Conservation (phyloP, 768 basidiomycete species). For the Leccinellum rugosiceps region DNA sequence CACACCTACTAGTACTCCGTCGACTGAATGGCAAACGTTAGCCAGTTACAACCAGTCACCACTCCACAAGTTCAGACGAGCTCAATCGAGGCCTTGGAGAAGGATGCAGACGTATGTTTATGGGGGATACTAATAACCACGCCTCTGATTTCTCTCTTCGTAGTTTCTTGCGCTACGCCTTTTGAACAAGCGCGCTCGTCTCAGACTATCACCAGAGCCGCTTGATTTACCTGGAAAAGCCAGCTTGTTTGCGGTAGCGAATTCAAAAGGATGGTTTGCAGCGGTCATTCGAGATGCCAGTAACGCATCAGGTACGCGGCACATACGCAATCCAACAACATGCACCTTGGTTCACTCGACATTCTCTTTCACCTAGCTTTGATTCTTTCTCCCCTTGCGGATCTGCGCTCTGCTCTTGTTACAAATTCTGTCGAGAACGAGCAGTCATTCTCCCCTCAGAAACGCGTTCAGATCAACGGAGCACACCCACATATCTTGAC, state of each 20-base stretch:
- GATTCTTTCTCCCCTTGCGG: constrained; percentile 55
- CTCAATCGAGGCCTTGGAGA: constrained; percentile 26
- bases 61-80: constrained; percentile 22
- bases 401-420: constrained; percentile 54
- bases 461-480: constrained; percentile 42
- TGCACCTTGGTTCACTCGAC: background rate
- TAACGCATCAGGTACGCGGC: constrained; percentile 39
- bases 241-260: constrained; percentile 56
- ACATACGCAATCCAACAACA: background rate
- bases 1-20: background rate
- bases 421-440: constrained; percentile 37
- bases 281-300: constrained; percentile 43
- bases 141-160: constrained; percentile 2
- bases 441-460: constrained; percentile 49
- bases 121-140: background rate
- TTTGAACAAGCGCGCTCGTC: constrained; percentile 60
- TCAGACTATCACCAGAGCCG: constrained; percentile 54
- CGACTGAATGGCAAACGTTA: constrained; percentile 27
- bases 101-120: constrained; percentile 29
- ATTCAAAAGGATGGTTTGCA: constrained; percentile 67
- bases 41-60: constrained; percentile 28
- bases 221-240: constrained; percentile 47
- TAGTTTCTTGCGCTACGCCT: constrained; percentile 40
- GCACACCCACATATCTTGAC: constrained; percentile 51
- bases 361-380: constrained; percentile 41